Evolutionary conservation across 352 stramenopile species (phyloP).

Genomic region (Phytophthora fragariaefolia): DNA sequence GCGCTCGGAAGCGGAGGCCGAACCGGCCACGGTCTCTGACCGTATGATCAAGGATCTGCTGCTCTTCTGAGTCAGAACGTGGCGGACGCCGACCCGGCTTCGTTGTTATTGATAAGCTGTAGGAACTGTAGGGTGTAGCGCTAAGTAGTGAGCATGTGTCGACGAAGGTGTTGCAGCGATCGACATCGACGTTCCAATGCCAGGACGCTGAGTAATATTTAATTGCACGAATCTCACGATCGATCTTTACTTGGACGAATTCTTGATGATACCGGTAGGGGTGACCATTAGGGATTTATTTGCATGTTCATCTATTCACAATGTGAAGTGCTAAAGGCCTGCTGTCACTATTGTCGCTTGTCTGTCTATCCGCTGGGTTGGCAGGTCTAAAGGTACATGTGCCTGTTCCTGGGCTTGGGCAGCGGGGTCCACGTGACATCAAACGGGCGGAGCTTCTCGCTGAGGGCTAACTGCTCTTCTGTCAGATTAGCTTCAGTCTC

Average conservation of each 20-base stretch:
- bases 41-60: slow-evolving; percentile 88
- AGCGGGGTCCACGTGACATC: slow-evolving; percentile 77
- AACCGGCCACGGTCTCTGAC: slow-evolving; percentile 75
- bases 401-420: slow-evolving; percentile 71
- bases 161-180: slow-evolving; percentile 14
- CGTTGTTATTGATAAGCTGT: slow-evolving; percentile 30
- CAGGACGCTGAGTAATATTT: slow-evolving; percentile 30
- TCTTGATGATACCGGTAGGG: too few species aligned
- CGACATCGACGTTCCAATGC: background rate
- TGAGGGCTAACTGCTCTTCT: slow-evolving; percentile 44
- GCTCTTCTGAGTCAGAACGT: slow-evolving; percentile 67
- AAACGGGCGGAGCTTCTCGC: slow-evolving; percentile 62
- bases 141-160: slow-evolving; percentile 11
- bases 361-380: slow-evolving; percentile 25
- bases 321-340: slow-evolving; percentile 25
- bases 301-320: slow-evolving; percentile 49
- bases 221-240: slow-evolving; percentile 19
- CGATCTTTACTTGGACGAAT: background rate
- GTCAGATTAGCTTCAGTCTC: slow-evolving; percentile 44
- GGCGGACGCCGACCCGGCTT: background rate
- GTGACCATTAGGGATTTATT: too few species aligned
- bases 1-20: slow-evolving; percentile 49
- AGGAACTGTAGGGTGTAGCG: slow-evolving; percentile 23
- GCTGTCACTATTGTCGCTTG: slow-evolving; percentile 17
- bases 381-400: slow-evolving; percentile 75